A percentile compares a stretch with the other conserved stretches of the same genome.
Evolutionary conservation across 495 filamentous ascomycete species (phyloP).

Genomic region (Penicillium flavigenum): DNA sequence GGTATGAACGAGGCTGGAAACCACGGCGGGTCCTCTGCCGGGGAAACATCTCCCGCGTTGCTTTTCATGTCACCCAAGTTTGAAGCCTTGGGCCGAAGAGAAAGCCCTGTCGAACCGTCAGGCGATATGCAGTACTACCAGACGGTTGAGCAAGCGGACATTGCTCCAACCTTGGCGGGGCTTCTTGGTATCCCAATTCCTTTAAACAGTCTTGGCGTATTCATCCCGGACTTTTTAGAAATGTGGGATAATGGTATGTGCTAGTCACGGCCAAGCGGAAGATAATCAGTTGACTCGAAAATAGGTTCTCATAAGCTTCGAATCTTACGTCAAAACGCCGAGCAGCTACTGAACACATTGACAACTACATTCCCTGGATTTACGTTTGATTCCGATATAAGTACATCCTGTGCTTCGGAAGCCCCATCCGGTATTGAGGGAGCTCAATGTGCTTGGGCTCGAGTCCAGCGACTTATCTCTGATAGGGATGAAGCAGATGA

Average conservation of each 20-base stretch:
- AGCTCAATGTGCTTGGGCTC: constrained; percentile 66
- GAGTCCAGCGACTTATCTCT: constrained; percentile 25
- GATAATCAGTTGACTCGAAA: not conserved
- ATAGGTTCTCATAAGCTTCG: constrained; percentile 54
- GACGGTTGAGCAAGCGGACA: constrained; percentile 86
- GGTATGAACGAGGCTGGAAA: constrained; percentile 99
- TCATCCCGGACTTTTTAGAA: constrained; percentile 73
- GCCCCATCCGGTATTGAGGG: constrained; percentile 51
- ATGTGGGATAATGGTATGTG: constrained; percentile 65
- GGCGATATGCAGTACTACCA: constrained; percentile 75
- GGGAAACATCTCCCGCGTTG: constrained; percentile 90
- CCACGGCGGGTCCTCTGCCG: constrained; percentile 87
- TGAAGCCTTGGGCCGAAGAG: constrained; percentile 46
- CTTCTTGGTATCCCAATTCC: constrained; percentile 86
- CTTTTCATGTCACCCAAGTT: constrained; percentile 91
- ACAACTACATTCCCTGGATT: constrained; percentile 63
- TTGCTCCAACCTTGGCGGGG: constrained; percentile 85
- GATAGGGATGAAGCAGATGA: constrained; percentile 5
- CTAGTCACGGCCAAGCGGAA: not conserved
- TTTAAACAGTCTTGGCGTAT: constrained; percentile 87
- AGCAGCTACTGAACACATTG: constrained; percentile 73
- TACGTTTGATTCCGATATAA: constrained; percentile 44
- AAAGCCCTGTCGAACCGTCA: constrained; percentile 42
- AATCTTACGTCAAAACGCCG: constrained; percentile 71
- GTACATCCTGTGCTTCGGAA: constrained; percentile 40